These are phyloP conservation scores for Hermanozyma aechmeae DNA, from an alignment of 805 yeast species.

Conservation along the genomic window DNA sequence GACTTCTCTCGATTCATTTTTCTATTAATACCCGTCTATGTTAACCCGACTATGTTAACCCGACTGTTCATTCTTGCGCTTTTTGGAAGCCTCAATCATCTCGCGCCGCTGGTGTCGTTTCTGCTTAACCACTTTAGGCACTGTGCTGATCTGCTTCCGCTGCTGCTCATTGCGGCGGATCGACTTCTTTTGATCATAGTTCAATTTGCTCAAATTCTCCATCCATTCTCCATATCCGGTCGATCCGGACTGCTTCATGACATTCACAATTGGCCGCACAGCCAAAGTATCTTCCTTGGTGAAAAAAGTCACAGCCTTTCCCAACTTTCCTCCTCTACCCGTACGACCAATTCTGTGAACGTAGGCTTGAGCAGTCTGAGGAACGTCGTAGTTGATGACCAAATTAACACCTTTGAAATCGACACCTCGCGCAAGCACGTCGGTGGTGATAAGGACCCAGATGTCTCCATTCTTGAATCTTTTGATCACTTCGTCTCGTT, in stretches of 20 bases:
- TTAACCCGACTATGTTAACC: no score
- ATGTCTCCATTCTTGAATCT: slow-evolving; percentile 82
- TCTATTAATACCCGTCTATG: no score
- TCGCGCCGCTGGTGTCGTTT: slow-evolving; percentile 55
- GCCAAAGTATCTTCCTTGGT: slow-evolving; percentile 79
- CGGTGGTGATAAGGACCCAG: slow-evolving; percentile 96
- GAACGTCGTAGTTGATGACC: slow-evolving; percentile 94
- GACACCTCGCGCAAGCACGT: slow-evolving; percentile 91
- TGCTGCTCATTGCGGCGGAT: slow-evolving; percentile 50
- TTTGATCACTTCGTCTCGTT: slow-evolving; percentile 77
- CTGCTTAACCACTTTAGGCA: slow-evolving; percentile 56
- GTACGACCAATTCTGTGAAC: slow-evolving; percentile 98
- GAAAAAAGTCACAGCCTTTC: slow-evolving; percentile 85
- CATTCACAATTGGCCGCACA: slow-evolving; percentile 79
- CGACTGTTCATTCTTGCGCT: slow-evolving; percentile 33
- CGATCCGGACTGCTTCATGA: slow-evolving; percentile 87
- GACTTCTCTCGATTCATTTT: no score
- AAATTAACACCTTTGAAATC: slow-evolving; percentile 93
- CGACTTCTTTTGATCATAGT: slow-evolving; percentile 51
- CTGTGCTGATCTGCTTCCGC: slow-evolving; percentile 76
- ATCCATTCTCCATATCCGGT: slow-evolving; percentile 71
- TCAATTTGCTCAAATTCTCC: slow-evolving; percentile 56
- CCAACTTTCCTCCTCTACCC: slow-evolving; percentile 86
- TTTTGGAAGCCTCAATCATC: slow-evolving; percentile 72
- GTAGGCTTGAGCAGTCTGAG: slow-evolving; percentile 86